phyloP scores from a whole-genome alignment of 257 asterid species.

The Solanum sejunctum region DNA sequence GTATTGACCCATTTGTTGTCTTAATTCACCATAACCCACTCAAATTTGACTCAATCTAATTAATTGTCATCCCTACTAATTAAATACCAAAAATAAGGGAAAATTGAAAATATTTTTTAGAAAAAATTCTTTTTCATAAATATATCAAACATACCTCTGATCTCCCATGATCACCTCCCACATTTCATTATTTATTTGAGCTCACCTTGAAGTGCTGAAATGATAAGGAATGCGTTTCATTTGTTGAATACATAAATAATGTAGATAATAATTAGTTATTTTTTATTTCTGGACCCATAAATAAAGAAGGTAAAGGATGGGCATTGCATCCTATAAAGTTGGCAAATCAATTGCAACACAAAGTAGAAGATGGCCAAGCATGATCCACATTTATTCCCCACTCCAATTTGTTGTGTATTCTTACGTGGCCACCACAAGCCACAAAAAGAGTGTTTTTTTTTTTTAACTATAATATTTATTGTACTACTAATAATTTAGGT shows the following conservation, averaged over 20 bases:
- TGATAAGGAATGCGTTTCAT: not conserved
- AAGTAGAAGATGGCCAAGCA: conserved; percentile 5
- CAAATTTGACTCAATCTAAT: no score
- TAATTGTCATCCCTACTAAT: no score
- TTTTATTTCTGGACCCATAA: not conserved
- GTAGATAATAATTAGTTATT: not conserved
- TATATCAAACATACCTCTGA: not conserved
- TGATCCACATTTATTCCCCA: conserved; percentile 11
- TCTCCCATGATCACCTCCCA: not conserved
- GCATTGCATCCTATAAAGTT: not conserved
- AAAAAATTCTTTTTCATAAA: not conserved
- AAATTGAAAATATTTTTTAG: not conserved
- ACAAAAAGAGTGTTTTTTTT: not conserved
- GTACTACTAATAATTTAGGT: not conserved
- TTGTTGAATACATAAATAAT: not conserved
- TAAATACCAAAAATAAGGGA: not conserved
- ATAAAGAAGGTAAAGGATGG: not conserved
- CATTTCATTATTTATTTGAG: not conserved
- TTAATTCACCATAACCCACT: no score
- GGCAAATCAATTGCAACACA: not conserved
- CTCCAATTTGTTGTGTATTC: conserved; percentile 4
- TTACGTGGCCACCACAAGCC: conserved; percentile 20
- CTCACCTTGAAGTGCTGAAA: not conserved
- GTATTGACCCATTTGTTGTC: no score
- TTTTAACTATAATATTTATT: not conserved